Conservation (phyloP, 23 red algal genomes). For the Agarophyton chilense region DNA sequence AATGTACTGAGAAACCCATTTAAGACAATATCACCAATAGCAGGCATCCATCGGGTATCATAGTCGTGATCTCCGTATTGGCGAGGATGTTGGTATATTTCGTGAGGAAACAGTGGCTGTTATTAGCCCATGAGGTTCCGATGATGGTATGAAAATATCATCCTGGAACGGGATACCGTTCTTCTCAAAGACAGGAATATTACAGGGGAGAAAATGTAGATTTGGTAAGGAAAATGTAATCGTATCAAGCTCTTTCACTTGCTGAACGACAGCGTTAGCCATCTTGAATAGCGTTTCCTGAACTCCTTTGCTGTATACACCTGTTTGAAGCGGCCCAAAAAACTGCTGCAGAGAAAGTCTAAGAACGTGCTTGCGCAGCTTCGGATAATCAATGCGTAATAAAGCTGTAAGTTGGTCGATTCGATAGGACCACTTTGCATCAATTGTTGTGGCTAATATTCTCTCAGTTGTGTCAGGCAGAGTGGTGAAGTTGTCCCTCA, state of each 20-base stretch:
- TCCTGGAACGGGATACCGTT: slow-evolving; percentile 64
- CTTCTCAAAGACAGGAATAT: slow-evolving; percentile 66
- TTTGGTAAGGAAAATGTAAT: slow-evolving; percentile 79
- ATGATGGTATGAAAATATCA: slow-evolving; percentile 82
- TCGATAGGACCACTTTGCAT: slow-evolving; percentile 49
- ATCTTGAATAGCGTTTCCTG: slow-evolving; percentile 82
- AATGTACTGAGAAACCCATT: too few relatives aligned
- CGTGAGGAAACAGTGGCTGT: slow-evolving; percentile 40
- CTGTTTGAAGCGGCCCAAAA: slow-evolving; percentile 63
- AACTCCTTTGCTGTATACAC: slow-evolving; percentile 82
- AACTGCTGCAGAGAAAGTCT: slow-evolving; percentile 35
- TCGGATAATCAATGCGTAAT: not conserved
- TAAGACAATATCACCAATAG: not conserved
- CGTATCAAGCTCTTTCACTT: slow-evolving; percentile 16
- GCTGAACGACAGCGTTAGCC: slow-evolving; percentile 42
- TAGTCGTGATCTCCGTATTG: not conserved
- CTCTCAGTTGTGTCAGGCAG: slow-evolving; percentile 78
- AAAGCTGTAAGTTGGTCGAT: not conserved
- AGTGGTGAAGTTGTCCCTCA: slow-evolving; percentile 70
- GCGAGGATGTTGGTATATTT: not conserved
- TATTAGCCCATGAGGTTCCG: slow-evolving; percentile 83
- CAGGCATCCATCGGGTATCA: not conserved
- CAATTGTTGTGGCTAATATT: slow-evolving; percentile 66
- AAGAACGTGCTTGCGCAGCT: not conserved
- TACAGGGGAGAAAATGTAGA: slow-evolving; percentile 75